These are phyloP conservation scores for Mycena haematopus DNA, from an alignment of 768 basidiomycete genomes.

Conservation along the genomic window DNA sequence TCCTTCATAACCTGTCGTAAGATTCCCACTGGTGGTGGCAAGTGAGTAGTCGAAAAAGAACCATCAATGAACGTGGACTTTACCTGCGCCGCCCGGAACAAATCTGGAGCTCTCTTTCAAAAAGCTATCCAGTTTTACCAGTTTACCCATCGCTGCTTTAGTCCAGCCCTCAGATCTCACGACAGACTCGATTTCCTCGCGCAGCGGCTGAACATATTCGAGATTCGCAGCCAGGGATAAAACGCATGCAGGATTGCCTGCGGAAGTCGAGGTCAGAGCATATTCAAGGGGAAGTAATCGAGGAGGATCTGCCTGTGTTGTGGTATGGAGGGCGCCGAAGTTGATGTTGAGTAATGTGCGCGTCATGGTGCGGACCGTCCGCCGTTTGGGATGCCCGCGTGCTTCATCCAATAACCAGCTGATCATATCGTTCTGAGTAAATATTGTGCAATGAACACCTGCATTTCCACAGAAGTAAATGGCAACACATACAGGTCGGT, in stretches of 20 bases:
- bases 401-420: constrained; percentile 41
- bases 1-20: constrained; percentile 43
- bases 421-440: constrained; percentile 44
- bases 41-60: neutral
- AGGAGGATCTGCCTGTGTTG: constrained; percentile 12
- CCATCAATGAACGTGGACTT: too few species aligned
- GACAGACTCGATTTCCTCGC: constrained; percentile 39
- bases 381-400: constrained; percentile 8
- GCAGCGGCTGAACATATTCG: constrained; percentile 35
- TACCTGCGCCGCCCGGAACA: constrained; percentile 27
- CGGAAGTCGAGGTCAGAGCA: too few species aligned
- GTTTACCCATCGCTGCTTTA: constrained; percentile 34
- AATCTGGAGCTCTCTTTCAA: constrained; percentile 40
- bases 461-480: neutral
- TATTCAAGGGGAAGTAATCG: neutral
- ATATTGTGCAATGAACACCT: constrained; percentile 4
- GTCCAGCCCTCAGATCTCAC: constrained; percentile 39
- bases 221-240: constrained; percentile 37
- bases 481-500: constrained; percentile 14
- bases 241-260: constrained; percentile 29
- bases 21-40: constrained; percentile 30
- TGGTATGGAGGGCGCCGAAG: constrained; percentile 31
- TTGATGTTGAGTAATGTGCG: constrained; percentile 35
- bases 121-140: constrained; percentile 43
- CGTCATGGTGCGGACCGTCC: constrained; percentile 17